Conservation (phyloP, 2,329 filamentous ascomycete species). For the Piedraia hortae region DNA sequence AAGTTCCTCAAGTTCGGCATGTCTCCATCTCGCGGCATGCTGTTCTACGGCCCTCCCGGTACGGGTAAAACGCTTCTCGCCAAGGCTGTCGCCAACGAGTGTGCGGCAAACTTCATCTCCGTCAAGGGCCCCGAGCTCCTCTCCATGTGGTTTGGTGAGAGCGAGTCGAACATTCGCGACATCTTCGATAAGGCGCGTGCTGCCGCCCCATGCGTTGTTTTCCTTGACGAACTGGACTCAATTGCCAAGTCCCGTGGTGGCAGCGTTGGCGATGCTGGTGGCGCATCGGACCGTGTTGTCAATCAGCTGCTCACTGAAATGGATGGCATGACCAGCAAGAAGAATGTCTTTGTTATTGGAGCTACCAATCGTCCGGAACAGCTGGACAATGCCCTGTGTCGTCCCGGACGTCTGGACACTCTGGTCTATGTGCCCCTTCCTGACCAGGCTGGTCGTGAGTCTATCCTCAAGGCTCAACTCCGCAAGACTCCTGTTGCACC, state of each 20-base stretch:
- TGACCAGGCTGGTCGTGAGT: constrained; percentile 64
- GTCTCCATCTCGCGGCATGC: constrained; percentile 86
- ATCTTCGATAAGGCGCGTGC: constrained; percentile 99
- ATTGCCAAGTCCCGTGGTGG: constrained; percentile 98
- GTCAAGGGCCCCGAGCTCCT: constrained; percentile 95
- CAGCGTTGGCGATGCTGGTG: constrained; percentile 81
- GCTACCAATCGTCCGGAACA: constrained; percentile 97
- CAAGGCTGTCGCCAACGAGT: constrained; percentile 98
- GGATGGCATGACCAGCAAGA: constrained; percentile 99
- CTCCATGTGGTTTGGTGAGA: constrained; percentile 99
- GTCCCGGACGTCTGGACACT: constrained; percentile 93
- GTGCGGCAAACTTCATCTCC: constrained; percentile 97
- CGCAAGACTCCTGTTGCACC: constrained; percentile 82
- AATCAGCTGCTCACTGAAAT: constrained; percentile 99
- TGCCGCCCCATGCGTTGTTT: constrained; percentile 91
- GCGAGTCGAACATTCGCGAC: constrained; percentile 97
- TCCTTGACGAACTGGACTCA: constrained; percentile 94
- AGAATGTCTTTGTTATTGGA: constrained; percentile 99
- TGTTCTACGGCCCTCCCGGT: constrained; percentile 97
- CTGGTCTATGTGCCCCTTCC: constrained; percentile 95
- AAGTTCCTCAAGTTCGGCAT: constrained; percentile 99
- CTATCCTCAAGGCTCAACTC: constrained; percentile 84
- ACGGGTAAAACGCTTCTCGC: constrained; percentile 99
- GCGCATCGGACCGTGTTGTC: constrained; percentile 96
- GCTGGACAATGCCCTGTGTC: constrained; percentile 90